Conservation (phyloP, 441 rosid genomes). For the Aquilaria agallochum region DNA sequence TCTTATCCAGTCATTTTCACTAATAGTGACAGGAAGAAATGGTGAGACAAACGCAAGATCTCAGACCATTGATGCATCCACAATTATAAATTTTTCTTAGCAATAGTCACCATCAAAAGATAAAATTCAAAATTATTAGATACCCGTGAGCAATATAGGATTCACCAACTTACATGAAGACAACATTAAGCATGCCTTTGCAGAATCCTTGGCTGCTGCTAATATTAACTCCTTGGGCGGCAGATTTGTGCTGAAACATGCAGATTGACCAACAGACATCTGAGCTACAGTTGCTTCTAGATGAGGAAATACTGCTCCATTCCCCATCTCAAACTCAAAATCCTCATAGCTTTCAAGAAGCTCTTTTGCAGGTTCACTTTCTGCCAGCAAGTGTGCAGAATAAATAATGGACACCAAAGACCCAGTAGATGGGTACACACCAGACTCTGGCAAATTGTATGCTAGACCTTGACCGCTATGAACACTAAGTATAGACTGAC, state of each 20-base stretch:
- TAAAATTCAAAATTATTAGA: background rate
- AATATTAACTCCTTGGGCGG: conserved; percentile 51
- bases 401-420: conserved; percentile 56
- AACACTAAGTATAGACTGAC: conserved; percentile 25
- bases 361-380: conserved; percentile 42
- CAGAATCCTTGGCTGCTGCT: conserved; percentile 58
- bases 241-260: conserved; percentile 39
- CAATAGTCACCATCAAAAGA: too few species aligned
- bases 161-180: conserved; percentile 50
- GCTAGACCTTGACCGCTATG: conserved; percentile 18
- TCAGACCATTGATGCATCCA: too few species aligned
- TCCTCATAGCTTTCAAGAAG: conserved; percentile 80
- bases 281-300: conserved; percentile 67
- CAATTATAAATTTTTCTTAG: too few species aligned
- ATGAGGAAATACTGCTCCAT: conserved; percentile 58
- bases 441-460: conserved; percentile 42
- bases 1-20: too few species aligned
- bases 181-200: conserved; percentile 35
- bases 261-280: conserved; percentile 88
- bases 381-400: conserved; percentile 50
- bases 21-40: too few species aligned
- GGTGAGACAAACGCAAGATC: too few species aligned
- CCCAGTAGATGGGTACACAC: conserved; percentile 51
- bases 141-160: conserved; percentile 9
- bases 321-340: conserved; percentile 90